A percentile compares a stretch with the other conserved stretches of the same genome.
phyloP scores from a whole-genome alignment of 2,329 filamentous ascomycete species.

The Epichloe coenophiala region DNA sequence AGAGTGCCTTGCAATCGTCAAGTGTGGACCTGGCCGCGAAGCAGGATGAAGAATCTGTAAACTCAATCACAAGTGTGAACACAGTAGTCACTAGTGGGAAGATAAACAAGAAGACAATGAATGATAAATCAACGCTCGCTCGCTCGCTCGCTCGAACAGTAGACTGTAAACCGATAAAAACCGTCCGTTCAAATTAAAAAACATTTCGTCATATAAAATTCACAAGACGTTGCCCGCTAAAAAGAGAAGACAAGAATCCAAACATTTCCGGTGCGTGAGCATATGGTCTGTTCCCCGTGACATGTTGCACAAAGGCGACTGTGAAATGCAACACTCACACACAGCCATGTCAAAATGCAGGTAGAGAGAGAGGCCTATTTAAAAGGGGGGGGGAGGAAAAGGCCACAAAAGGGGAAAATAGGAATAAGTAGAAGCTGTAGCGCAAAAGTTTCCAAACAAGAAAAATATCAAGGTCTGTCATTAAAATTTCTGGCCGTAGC shows the following conservation, averaged over 20 bases:
- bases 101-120: background rate
- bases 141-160: background rate
- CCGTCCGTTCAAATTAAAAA: background rate
- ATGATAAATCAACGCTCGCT: conserved; percentile 4
- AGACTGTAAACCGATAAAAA: background rate
- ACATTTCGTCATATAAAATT: background rate
- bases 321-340: background rate
- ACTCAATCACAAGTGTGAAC: background rate
- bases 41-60: background rate
- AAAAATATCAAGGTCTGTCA: conserved; percentile 9
- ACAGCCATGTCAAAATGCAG: background rate
- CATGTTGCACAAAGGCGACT: background rate
- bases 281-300: conserved; percentile 3
- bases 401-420: conserved; percentile 1
- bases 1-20: background rate
- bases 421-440: conserved; percentile 1
- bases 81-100: background rate
- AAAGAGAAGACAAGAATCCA: background rate
- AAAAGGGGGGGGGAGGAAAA: too few species aligned
- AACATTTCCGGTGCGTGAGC: conserved; percentile 5
- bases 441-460: conserved; percentile 5
- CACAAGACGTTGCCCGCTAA: background rate
- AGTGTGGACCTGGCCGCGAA: background rate
- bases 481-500: conserved; percentile 14
- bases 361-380: background rate